Conservation (phyloP, 2,329 filamentous ascomycete genomes). For the Fusarium dimerum region DNA sequence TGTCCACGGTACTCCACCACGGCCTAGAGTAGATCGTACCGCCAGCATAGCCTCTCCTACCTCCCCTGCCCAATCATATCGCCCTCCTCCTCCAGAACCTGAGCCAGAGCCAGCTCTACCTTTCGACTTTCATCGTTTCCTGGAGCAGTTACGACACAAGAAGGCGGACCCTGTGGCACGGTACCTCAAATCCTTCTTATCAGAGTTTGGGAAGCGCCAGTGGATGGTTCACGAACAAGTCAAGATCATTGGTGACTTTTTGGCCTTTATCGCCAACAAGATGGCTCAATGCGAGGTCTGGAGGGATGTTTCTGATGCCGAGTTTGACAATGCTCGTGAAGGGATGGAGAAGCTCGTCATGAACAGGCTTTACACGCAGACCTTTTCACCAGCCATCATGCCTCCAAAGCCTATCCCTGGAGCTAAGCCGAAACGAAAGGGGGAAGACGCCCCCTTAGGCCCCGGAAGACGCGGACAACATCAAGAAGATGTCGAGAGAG, state of each 20-base stretch:
- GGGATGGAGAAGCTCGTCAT: constrained; percentile 99
- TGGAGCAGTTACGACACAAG: constrained; percentile 93
- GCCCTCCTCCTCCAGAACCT: constrained; percentile 70
- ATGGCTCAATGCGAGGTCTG: constrained; percentile 98
- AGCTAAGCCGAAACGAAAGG: constrained; percentile 67
- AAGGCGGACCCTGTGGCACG: constrained; percentile 97
- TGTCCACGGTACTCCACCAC: constrained; percentile 42
- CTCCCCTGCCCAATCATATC: constrained; percentile 55
- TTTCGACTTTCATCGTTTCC: constrained; percentile 96
- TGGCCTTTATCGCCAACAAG: constrained; percentile 96
- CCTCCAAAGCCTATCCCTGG: constrained; percentile 73
- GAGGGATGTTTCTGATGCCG: constrained; percentile 91
- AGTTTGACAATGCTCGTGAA: constrained; percentile 97
- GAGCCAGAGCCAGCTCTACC: constrained; percentile 82
- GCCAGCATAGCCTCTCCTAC: constrained; percentile 37
- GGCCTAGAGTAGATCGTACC: constrained; percentile 41
- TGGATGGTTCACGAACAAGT: constrained; percentile 99
- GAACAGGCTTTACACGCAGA: constrained; percentile 94
- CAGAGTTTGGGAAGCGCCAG: constrained; percentile 94
- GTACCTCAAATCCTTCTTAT: constrained; percentile 90
- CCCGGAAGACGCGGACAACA: constrained; percentile 92
- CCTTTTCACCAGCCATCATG: constrained; percentile 91
- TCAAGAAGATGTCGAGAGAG: constrained; percentile 95
- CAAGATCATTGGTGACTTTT: constrained; percentile 96
- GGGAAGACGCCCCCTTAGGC: constrained; percentile 67